phyloP scores from a whole-genome alignment of 2,329 filamentous ascomycete species.

The Orbilia oligospora region DNA sequence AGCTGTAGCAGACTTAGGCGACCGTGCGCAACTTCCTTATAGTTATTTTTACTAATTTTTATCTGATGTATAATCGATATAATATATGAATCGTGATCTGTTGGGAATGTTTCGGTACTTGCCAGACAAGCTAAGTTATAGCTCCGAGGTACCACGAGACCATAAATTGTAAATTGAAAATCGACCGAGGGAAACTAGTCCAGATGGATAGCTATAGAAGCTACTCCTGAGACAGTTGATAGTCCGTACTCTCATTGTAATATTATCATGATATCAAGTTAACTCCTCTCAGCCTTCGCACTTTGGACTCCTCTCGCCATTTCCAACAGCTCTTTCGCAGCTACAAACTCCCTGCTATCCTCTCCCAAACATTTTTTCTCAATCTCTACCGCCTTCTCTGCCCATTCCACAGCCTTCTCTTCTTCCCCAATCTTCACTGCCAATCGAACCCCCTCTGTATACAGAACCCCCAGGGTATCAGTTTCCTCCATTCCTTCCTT shows the following conservation, averaged over 20 bases:
- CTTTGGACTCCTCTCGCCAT: background rate
- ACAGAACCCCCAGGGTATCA: slow-evolving; percentile 43
- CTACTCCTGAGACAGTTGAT: too few species aligned
- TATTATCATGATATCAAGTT: background rate
- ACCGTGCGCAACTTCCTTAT: too few species aligned
- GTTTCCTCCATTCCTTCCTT: slow-evolving; percentile 57
- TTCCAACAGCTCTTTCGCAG: slow-evolving; percentile 29
- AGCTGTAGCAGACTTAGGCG: too few species aligned
- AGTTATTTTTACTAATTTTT: too few species aligned
- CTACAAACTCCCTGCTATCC: slow-evolving; percentile 46
- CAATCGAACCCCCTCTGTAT: slow-evolving; percentile 24
- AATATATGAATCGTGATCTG: background rate
- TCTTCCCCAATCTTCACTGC: slow-evolving; percentile 5
- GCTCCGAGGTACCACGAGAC: background rate
- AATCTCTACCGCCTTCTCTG: slow-evolving; percentile 41
- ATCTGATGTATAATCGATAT: background rate
- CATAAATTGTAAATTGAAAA: background rate
- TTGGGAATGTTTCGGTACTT: background rate
- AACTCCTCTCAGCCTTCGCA: slow-evolving; percentile 4
- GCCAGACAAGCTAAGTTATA: background rate
- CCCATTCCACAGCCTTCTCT: slow-evolving; percentile 44
- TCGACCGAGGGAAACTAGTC: too few species aligned
- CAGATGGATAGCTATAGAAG: too few species aligned
- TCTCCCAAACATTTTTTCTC: slow-evolving; percentile 52
- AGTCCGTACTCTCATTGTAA: too few species aligned